A percentile compares a stretch with the other conserved stretches of the same genome.
phyloP scores from a whole-genome alignment of 768 basidiomycete genomes.

The Kwoniella bestiolae region DNA sequence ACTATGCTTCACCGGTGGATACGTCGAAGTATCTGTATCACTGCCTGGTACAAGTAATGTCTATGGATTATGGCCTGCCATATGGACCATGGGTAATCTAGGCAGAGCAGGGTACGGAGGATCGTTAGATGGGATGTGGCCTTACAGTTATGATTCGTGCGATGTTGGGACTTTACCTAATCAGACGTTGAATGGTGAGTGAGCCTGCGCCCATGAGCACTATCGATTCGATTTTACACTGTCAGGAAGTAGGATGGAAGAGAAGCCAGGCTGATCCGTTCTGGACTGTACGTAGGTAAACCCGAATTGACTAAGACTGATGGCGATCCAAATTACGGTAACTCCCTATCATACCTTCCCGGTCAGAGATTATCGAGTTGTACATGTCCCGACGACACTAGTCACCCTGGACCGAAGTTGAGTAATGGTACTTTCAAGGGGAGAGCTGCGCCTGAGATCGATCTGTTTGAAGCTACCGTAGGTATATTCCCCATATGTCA shows the following conservation, averaged over 20 bases:
- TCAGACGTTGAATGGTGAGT: constrained; percentile 67
- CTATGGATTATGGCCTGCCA: constrained; percentile 56
- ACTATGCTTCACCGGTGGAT: constrained; percentile 54
- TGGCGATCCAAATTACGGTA: constrained; percentile 66
- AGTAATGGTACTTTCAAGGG: constrained; percentile 78
- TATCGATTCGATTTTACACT: too few relatives aligned
- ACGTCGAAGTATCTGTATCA: constrained; percentile 48
- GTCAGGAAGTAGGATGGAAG: too few relatives aligned
- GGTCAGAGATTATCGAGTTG: constrained; percentile 87
- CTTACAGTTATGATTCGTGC: constrained; percentile 64
- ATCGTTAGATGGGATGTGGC: constrained; percentile 55
- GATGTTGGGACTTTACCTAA: constrained; percentile 91
- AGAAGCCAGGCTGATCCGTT: not conserved
- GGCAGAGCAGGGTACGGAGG: constrained; percentile 59
- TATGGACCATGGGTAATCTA: constrained; percentile 56
- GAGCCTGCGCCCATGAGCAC: too few relatives aligned
- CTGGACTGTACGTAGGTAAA: constrained; percentile 44
- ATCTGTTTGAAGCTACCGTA: constrained; percentile 82
- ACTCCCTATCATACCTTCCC: constrained; percentile 76
- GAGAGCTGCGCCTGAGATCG: constrained; percentile 84
- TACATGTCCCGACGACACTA: constrained; percentile 77
- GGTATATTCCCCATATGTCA: constrained; percentile 1
- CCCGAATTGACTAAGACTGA: constrained; percentile 67
- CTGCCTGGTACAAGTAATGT: constrained; percentile 54
- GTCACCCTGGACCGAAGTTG: constrained; percentile 82